A percentile compares a stretch with the other conserved stretches of the same genome.
phyloP scores from a whole-genome alignment of 805 yeast species.

The Starmerella vaccinii region DNA sequence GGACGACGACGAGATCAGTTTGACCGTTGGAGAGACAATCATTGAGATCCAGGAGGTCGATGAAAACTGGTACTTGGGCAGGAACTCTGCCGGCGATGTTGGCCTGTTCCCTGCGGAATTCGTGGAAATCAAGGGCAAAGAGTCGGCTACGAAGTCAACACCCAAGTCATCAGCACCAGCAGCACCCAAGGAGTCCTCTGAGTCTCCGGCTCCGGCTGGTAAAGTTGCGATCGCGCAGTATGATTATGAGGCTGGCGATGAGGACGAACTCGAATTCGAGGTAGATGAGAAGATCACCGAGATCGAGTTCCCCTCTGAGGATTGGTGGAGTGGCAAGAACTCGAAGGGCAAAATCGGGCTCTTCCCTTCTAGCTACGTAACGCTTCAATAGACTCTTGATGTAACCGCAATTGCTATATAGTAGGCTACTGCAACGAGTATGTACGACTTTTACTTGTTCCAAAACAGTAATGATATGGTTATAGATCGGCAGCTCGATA shows the following conservation, averaged over 20 bases:
- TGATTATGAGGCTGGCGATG: conserved; percentile 85
- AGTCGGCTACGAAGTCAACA: not conserved
- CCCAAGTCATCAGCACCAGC: not conserved
- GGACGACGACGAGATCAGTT: conserved; percentile 64
- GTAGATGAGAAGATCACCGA: conserved; percentile 76
- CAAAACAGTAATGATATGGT: too few relatives aligned
- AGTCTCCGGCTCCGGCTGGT: conserved; percentile 26
- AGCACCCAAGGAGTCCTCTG: not conserved
- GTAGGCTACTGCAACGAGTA: too few relatives aligned
- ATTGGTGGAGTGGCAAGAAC: conserved; percentile 92
- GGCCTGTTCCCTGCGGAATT: conserved; percentile 90
- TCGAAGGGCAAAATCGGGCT: conserved; percentile 62
- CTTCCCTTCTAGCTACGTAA: conserved; percentile 86
- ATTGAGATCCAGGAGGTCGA: conserved; percentile 59
- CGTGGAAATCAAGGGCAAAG: conserved; percentile 38
- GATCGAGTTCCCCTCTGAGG: conserved; percentile 83
- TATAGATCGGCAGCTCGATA: too few relatives aligned
- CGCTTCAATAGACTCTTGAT: conserved; percentile 16
- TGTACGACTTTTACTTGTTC: too few relatives aligned
- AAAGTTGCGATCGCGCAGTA: conserved; percentile 55
- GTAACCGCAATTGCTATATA: too few relatives aligned
- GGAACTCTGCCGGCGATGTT: conserved; percentile 55
- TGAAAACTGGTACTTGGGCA: conserved; percentile 89
- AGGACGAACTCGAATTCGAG: conserved; percentile 73
- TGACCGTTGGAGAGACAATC: conserved; percentile 56